Conservation (phyloP, 306 rosid species). For the Acmispon strigosus region DNA sequence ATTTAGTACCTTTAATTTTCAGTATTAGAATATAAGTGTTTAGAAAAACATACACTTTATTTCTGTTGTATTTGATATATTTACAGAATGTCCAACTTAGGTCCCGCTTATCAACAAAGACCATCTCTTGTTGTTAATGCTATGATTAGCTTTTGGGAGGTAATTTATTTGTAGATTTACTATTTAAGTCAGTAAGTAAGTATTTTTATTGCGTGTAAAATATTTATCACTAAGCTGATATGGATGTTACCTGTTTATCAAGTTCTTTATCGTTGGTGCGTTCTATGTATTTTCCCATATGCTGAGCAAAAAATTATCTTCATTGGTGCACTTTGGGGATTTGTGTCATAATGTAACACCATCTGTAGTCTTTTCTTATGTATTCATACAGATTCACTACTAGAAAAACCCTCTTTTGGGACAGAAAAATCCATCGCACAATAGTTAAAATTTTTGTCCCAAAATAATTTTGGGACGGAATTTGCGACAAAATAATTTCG, state of each 20-base stretch:
- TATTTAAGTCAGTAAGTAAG: not conserved
- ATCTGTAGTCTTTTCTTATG: not conserved
- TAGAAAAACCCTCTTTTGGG: too few species aligned
- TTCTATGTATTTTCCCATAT: not conserved
- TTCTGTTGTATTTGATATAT: too few species aligned
- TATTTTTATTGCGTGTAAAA: too few species aligned
- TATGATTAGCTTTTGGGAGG: slow-evolving; percentile 75
- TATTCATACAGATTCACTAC: not conserved
- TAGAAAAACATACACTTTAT: too few species aligned
- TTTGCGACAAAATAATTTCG: too few species aligned
- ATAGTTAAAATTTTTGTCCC: too few species aligned
- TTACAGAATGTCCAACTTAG: slow-evolving; percentile 43
- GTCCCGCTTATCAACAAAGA: slow-evolving; percentile 4
- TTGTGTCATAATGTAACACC: not conserved
- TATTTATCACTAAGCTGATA: not conserved
- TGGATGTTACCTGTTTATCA: not conserved
- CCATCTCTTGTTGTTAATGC: slow-evolving; percentile 49
- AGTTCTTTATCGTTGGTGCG: not conserved
- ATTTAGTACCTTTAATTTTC: not conserved
- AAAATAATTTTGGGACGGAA: too few species aligned
- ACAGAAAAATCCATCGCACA: too few species aligned
- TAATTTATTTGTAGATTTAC: slow-evolving; percentile 21
- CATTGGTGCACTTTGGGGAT: not conserved
- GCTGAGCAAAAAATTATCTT: not conserved
- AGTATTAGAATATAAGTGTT: not conserved